Evolutionary conservation across 805 yeast species (phyloP).

Genomic region (Ogataea salicorniae): DNA sequence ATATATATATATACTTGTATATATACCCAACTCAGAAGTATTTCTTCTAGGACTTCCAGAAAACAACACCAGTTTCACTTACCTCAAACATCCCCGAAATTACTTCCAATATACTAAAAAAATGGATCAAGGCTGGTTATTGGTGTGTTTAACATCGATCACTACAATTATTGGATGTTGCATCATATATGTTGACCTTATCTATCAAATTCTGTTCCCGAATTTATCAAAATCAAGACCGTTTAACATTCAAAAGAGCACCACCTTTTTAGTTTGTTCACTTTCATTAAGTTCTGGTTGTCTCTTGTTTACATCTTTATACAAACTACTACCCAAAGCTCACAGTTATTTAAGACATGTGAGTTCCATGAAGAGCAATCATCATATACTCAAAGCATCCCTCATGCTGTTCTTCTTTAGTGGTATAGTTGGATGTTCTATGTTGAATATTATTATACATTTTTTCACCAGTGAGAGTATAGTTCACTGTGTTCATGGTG

Average conservation of each 20-base stretch:
- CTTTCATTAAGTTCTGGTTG: conserved; percentile 81
- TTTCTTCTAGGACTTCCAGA: too few relatives aligned
- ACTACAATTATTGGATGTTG: conserved; percentile 71
- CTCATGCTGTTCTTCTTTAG: conserved; percentile 34
- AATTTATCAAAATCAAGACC: conserved; percentile 34
- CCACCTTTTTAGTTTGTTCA: conserved; percentile 64
- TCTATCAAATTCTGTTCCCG: conserved; percentile 44
- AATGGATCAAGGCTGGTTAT: conserved; percentile 52
- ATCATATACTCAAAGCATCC: conserved; percentile 34
- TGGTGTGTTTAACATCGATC: conserved; percentile 59
- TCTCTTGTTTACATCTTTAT: conserved; percentile 70
- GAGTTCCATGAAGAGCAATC: conserved; percentile 20
- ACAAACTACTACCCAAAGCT: conserved; percentile 71
- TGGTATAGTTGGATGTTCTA: conserved; percentile 60
- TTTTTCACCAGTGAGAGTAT: conserved; percentile 72
- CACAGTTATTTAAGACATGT: conserved; percentile 37
- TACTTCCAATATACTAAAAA: background rate
- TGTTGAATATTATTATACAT: conserved; percentile 64
- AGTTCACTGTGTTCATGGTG: conserved; percentile 78
- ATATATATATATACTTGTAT: too few relatives aligned
- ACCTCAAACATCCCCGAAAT: too few relatives aligned
- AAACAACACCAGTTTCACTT: too few relatives aligned
- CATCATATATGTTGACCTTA: conserved; percentile 55
- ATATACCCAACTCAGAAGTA: too few relatives aligned
- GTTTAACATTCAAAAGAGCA: conserved; percentile 54